Base-by-base conservation (phyloP, 148 eudicot genomes). In the Gaultheria prostrata region DNA sequence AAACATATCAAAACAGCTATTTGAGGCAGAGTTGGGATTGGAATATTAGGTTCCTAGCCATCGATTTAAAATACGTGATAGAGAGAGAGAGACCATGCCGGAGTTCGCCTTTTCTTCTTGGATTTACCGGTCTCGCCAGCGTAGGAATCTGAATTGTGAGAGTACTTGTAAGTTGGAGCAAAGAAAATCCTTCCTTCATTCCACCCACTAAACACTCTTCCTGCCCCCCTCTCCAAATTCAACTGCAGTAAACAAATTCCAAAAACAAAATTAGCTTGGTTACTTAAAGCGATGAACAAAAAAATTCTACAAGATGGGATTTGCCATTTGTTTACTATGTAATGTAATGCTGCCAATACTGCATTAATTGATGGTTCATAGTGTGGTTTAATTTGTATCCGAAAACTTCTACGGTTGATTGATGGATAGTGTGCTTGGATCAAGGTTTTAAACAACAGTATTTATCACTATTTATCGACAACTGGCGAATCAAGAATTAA, bases 151-250 rank as follows among this genome's bases (percentile, higher is more conserved):
- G 98, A 94, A 79, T 95, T 93, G 8, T 89, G 93, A 2, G 94
- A 86, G 89, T 93, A 95, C 75, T 95, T 95, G 88, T 95, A 95
- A 76, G 97, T 94, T 0, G 97, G 97, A 33, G 95, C 94, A 72
- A 94, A 94, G 69, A 83, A 78, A 8, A 94, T 91, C 46, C 81
- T 81, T 17, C 97, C 97, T 72, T 94, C 97, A 79, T 82, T 90
- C 92, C 93, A 94, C 28, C 95, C 95, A 1, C 63, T 77, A 56
- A 94, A 92, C 13, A 91, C 95, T 86, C 95, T 83, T 21, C 97
- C 97, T 21, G 89, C 87, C 84, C 87, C 89, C 84, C 86, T 87
- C 80, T 89, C 97, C 21, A 82, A 71, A 63, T 77, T 94, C 72
- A 94, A 75, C 97, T 93, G 88, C 86, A 50, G 20, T 2, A 15